Evolutionary conservation across 352 stramenopile genomes (phyloP), one percentile per base, ranked within the genome.

Genomic region (Elongisporangium undulatum): DNA sequence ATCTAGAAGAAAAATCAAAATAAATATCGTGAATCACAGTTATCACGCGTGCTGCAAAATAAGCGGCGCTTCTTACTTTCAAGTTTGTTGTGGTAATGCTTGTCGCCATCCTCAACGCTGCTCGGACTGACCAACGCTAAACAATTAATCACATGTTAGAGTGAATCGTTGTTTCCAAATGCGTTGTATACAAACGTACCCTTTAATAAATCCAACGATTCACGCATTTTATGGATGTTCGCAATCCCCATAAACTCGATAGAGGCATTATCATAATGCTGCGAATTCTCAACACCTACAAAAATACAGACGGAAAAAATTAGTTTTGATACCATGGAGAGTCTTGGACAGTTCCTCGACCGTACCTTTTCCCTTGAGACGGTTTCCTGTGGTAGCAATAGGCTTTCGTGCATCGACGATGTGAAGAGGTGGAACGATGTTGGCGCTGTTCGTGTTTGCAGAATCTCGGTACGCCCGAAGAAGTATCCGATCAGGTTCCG

Each of bases 171-270:
- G 12, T 55, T 3, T 21, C 39, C 39, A 17, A n/a, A 52, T 2
- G 49, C 15, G 17, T 34, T 24, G 20, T 55, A 26, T 6, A 19
- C 15, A 53, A 53, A 75, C 79, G 50, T 63, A 92, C 82, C 67
- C 59, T 92, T 87, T 3, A 98, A 60, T 13, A 74, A 69, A 63
- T 97, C 87, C 60, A 99, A 84, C 0, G 92, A 95, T 66, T 99
- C 92, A 53, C 97, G 94, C 78, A 99, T 98, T 57, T 96, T 97
- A 82, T 99, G 97, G 64, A 99, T 99, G 70, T 99, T 99, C 16
- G 90, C 94, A 66, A 99, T 99, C 21, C 96, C 96, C 84, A 98
- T 97, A 74, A 99, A 99, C 57, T 97, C 92, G 51, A 99, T 89
- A 2, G 89, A 96, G 12, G 90, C 87, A 53, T 97, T 96, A 53